Base-by-base conservation (phyloP, 2,329 filamentous ascomycete species). In the Colletotrichum sp. region DNA sequence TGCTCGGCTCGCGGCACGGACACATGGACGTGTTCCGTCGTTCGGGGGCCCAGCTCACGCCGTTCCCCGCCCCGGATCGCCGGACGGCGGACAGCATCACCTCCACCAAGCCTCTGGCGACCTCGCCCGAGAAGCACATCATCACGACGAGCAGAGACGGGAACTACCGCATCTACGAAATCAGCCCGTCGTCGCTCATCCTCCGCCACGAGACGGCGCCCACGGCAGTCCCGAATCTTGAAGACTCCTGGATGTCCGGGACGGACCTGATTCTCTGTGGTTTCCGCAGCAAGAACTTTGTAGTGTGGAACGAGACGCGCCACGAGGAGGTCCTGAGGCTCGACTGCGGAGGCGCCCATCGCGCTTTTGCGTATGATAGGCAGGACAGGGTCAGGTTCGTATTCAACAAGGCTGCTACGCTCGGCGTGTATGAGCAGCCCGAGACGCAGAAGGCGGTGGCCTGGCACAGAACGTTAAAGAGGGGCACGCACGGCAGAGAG, bases 401-500 rank as follows among this genome's bases (percentile, higher is more conserved):
- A 1, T 98, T 94, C 89, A 96, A 94, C 5, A 93, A 95, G 83
- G 92, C 92, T 7, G 91, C 91, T 4, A 85, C 84, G 72, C 84
- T 90, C 65, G 85, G 84, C 66, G 79, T 91, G n/a, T 87, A 87
- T 80, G 86, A 85, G 18, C 88, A 90, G 78, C 75, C 79, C 5
- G 52, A 70, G 61, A 5, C 80, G 72, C 9, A 78, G 82, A 3
- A 18, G 15, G 73, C 81, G 3, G 8, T 24, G 34, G 43, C 30
- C 21, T 43, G 61, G 30, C 83, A 87, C 73, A 80, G 87, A 81
- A 78, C 91, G 85, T 81, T 98, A 15, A 92, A 93, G 77, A 79
- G 84, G 1, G 96, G 97, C 8, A 92, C 92, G 1, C 97, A 99
- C 83, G 97, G 97, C 0, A 89, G 97, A 70, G 97, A 99, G 84